These are phyloP conservation scores for Raphanus raphanistrum DNA, from an alignment of 345 rosid species.

Conservation along the genomic window DNA sequence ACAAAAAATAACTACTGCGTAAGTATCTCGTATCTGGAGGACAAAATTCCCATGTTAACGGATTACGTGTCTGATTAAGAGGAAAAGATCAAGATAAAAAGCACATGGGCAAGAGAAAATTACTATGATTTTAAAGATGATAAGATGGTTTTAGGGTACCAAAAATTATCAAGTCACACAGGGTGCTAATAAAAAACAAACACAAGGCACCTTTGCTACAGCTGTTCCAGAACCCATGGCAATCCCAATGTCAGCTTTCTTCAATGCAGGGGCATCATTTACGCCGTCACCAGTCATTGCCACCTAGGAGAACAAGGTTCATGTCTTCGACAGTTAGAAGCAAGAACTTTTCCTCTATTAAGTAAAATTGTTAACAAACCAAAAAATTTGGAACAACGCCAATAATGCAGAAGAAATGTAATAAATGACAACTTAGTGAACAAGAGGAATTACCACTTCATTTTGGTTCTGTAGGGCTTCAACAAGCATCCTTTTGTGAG, in stretches of 20 bases:
- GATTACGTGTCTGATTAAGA: constrained; percentile 1
- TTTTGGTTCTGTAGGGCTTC: constrained; percentile 96
- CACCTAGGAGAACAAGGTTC: constrained; percentile 54
- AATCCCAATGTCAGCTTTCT: constrained; percentile 97
- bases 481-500: constrained; percentile 97
- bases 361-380: constrained; percentile 5
- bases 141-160: background rate
- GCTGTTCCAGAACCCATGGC: constrained; percentile 99
- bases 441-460: constrained; percentile 74
- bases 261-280: constrained; percentile 98
- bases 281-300: constrained; percentile 99
- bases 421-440: constrained; percentile 9
- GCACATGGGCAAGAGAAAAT: constrained; percentile 4
- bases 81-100: constrained; percentile 21
- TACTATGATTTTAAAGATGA: background rate
- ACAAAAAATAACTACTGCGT: background rate
- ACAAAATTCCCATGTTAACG: constrained; percentile 5
- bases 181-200: constrained; percentile 2
- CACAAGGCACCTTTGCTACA: constrained; percentile 79
- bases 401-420: constrained; percentile 2
- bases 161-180: constrained; percentile 1
- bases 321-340: background rate
- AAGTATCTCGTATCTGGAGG: constrained; percentile 1
- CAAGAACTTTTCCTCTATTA: background rate
- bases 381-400: constrained; percentile 1